phyloP scores from a whole-genome alignment of 2,329 filamentous ascomycete genomes.

The Aureobasidium mangrovei region DNA sequence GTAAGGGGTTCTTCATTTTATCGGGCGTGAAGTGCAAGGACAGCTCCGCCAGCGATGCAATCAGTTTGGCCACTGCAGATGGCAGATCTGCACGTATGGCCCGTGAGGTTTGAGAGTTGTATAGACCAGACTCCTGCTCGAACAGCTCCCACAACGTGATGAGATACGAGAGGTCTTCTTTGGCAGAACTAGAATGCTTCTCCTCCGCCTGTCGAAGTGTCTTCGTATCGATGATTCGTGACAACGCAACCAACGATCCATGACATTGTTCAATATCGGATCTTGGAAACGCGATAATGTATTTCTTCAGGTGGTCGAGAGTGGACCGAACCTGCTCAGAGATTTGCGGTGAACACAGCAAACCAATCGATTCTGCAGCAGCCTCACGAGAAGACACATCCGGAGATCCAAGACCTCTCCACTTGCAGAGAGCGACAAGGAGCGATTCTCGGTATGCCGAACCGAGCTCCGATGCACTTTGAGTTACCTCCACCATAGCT shows the following conservation, averaged over 20 bases:
- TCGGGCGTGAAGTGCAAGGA: not conserved
- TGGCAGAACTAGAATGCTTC: constrained; percentile 15
- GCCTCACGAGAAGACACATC: constrained; percentile 65
- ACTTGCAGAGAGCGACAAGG: constrained; percentile 62
- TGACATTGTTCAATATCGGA: constrained; percentile 4
- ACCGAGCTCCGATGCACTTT: constrained; percentile 58
- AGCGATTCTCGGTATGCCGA: constrained; percentile 58
- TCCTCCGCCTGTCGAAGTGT: constrained; percentile 31
- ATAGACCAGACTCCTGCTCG: not conserved
- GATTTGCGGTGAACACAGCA: not conserved
- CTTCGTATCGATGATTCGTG: constrained; percentile 16
- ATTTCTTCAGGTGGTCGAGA: not conserved
- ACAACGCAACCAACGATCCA: constrained; percentile 10
- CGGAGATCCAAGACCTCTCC: constrained; percentile 78
- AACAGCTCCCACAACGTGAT: not conserved
- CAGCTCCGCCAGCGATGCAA: constrained; percentile 19
- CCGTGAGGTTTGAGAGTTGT: constrained; percentile 4
- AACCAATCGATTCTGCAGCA: constrained; percentile 58
- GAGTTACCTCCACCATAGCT: constrained; percentile 69
- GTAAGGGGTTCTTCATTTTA: not conserved
- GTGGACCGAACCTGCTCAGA: not conserved
- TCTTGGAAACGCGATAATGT: not conserved
- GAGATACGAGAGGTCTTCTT: constrained; percentile 26
- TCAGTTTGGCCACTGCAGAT: constrained; percentile 19
- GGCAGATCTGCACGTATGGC: constrained; percentile 24